Conservation (phyloP, 768 basidiomycete species). For the Lactarius indigo region DNA sequence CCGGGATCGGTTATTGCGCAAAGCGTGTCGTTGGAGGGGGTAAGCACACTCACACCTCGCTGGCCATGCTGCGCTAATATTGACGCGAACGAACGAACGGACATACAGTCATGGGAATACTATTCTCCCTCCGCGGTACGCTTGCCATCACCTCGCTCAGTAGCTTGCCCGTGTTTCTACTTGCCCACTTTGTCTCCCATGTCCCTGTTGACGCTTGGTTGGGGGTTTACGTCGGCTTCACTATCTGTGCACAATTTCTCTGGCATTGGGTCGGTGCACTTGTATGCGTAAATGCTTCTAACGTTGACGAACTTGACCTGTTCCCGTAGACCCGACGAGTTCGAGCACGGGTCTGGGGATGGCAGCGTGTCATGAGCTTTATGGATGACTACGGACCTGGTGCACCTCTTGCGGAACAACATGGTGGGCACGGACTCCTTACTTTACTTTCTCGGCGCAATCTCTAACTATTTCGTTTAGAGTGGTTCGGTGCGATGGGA, state of each 20-base stretch:
- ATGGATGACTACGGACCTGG: neutral
- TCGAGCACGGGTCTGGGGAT: neutral
- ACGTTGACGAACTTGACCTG: neutral
- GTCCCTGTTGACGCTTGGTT: slow-evolving; percentile 7
- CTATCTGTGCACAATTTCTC: neutral
- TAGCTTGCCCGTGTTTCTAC: slow-evolving; percentile 2
- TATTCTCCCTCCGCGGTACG: slow-evolving; percentile 2
- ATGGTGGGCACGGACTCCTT: neutral
- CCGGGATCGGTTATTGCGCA: neutral
- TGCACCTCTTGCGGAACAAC: neutral
- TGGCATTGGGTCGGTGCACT: slow-evolving; percentile 1
- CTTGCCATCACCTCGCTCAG: slow-evolving; percentile 5
- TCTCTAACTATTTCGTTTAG: neutral
- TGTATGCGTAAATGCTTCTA: neutral
- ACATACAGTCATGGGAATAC: neutral
- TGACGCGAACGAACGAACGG: neutral
- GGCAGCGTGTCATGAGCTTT: neutral
- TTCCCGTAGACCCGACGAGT: neutral
- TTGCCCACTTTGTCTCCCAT: neutral
- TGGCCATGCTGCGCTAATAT: neutral
- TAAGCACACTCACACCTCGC: neutral
- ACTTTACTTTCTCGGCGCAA: neutral
- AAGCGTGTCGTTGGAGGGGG: slow-evolving; percentile 14
- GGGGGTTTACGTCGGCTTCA: neutral
- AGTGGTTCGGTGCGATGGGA: slow-evolving; percentile 9